Percentiles rank a stretch among this genome's conserved stretches.
These are phyloP conservation scores for Ustilago hordei DNA, from an alignment of 1,284 basidiomycete genomes.

Conservation along the genomic window DNA sequence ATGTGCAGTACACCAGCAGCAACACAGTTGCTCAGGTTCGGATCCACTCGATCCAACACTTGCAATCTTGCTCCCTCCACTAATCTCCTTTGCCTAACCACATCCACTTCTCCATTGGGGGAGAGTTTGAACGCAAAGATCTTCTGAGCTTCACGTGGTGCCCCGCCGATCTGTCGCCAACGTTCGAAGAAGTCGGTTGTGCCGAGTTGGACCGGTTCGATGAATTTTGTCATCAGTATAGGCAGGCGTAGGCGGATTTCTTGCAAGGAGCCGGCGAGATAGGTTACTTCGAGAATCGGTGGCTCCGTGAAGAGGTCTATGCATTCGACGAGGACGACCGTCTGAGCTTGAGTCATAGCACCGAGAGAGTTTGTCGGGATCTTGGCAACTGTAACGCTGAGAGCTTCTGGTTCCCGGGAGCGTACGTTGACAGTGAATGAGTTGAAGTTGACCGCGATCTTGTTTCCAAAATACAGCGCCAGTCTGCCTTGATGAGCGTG, in stretches of 20 bases:
- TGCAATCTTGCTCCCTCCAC: slow-evolving; percentile 82
- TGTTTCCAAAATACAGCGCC: slow-evolving; percentile 96
- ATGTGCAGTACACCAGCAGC: slow-evolving; percentile 93
- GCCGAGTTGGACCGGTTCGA: slow-evolving; percentile 88
- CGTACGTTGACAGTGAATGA: slow-evolving; percentile 87
- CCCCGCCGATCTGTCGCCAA: slow-evolving; percentile 95
- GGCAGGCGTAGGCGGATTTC: slow-evolving; percentile 86
- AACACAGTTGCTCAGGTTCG: slow-evolving; percentile 82
- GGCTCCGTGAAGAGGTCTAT: slow-evolving; percentile 83
- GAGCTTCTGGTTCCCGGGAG: slow-evolving; percentile 76
- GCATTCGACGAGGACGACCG: slow-evolving; percentile 92
- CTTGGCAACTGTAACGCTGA: slow-evolving; percentile 86
- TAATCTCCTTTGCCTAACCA: slow-evolving; percentile 79
- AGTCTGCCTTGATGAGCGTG: slow-evolving; percentile 91
- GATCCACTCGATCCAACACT: slow-evolving; percentile 76
- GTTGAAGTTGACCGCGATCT: slow-evolving; percentile 84
- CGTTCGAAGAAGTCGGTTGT: slow-evolving; percentile 92
- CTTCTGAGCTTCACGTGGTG: slow-evolving; percentile 86
- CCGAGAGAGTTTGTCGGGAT: slow-evolving; percentile 83
- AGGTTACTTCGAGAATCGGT: slow-evolving; percentile 88
- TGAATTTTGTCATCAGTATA: slow-evolving; percentile 88
- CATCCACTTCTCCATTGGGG: slow-evolving; percentile 78
- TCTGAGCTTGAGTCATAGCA: slow-evolving; percentile 88
- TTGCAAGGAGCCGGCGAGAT: slow-evolving; percentile 90
- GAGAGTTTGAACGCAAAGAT: slow-evolving; percentile 83